Evolutionary conservation across 2,329 filamentous ascomycete genomes (phyloP).

Genomic region (Reticulascus tulasneorum): DNA sequence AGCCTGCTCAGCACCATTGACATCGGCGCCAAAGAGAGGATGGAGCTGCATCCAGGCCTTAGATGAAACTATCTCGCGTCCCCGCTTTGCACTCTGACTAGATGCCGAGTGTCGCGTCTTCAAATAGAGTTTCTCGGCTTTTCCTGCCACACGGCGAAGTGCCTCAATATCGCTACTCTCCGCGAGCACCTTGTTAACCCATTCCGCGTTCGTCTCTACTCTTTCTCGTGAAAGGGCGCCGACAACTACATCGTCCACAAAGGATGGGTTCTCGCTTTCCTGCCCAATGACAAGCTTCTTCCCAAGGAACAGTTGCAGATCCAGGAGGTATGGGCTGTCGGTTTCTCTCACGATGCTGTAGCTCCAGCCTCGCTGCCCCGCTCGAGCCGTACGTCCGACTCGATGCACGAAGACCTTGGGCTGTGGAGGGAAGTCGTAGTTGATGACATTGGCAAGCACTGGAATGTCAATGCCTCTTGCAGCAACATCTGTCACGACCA

Average conservation of each 20-base stretch:
- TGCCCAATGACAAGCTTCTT: conserved; percentile 75
- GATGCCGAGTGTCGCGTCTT: conserved; percentile 88
- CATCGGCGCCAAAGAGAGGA: conserved; percentile 71
- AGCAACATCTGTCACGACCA: conserved; percentile 95
- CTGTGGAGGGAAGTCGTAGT: conserved; percentile 96
- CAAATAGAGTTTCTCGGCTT: conserved; percentile 91
- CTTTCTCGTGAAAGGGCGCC: conserved; percentile 70
- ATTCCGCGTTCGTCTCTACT: conserved; percentile 74
- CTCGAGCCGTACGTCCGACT: conserved; percentile 92
- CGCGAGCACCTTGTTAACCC: conserved; percentile 72
- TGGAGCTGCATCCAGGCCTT: conserved; percentile 73
- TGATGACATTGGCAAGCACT: conserved; percentile 92
- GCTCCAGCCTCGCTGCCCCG: conserved; percentile 87
- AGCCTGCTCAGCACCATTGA: conserved; percentile 62
- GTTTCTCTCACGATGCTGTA: conserved; percentile 87
- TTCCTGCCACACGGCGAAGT: conserved; percentile 70
- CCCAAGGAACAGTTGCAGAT: conserved; percentile 92
- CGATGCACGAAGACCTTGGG: conserved; percentile 96
- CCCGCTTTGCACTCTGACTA: conserved; percentile 80
- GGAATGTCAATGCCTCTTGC: conserved; percentile 98
- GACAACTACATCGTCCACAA: conserved; percentile 77
- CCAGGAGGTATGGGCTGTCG: conserved; percentile 87
- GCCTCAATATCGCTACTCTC: conserved; percentile 70
- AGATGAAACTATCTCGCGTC: conserved; percentile 70
- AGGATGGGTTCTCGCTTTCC: conserved; percentile 60